These are phyloP conservation scores for Calonectria leucothoes DNA, from an alignment of 2,329 filamentous ascomycete genomes.

Conservation along the genomic window DNA sequence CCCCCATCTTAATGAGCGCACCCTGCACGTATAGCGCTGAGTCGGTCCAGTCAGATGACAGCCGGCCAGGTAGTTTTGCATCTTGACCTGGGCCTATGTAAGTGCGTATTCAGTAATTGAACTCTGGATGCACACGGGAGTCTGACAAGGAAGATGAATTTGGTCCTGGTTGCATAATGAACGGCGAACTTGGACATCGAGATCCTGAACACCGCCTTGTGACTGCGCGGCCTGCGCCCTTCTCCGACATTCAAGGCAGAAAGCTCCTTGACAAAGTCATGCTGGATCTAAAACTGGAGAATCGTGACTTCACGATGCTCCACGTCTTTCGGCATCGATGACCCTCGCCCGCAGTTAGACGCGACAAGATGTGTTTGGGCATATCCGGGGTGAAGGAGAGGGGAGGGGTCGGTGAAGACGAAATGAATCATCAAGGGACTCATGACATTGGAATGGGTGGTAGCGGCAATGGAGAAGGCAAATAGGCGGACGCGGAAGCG, in stretches of 20 bases:
- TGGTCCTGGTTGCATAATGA: neutral
- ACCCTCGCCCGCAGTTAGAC: neutral
- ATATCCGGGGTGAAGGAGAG: neutral
- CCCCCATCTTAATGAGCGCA: conserved; percentile 11
- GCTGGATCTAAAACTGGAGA: conserved; percentile 31
- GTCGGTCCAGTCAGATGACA: conserved; percentile 23
- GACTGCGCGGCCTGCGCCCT: neutral
- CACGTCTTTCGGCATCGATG: conserved; percentile 22
- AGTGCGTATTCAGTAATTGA: conserved; percentile 19
- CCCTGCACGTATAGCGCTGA: conserved; percentile 17
- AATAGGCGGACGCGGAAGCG: conserved; percentile 5
- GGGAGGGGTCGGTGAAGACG: conserved; percentile 9
- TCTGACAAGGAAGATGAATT: neutral
- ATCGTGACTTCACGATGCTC: conserved; percentile 39
- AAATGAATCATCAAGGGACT: conserved; percentile 4
- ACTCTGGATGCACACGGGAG: neutral
- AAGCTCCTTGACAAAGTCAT: conserved; percentile 2
- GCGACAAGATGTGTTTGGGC: neutral
- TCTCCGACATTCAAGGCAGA: conserved; percentile 1
- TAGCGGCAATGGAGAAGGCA: conserved; percentile 18
- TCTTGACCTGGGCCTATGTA: conserved; percentile 18
- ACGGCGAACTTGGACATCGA: conserved; percentile 25
- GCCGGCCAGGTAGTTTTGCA: conserved; percentile 40
- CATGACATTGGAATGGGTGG: conserved; percentile 10
- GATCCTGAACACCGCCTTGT: conserved; percentile 28